Percentiles rank a stretch among this genome's conserved stretches.
phyloP scores from a whole-genome alignment of 495 filamentous ascomycete genomes.

The Talaromyces proteolyticus region DNA sequence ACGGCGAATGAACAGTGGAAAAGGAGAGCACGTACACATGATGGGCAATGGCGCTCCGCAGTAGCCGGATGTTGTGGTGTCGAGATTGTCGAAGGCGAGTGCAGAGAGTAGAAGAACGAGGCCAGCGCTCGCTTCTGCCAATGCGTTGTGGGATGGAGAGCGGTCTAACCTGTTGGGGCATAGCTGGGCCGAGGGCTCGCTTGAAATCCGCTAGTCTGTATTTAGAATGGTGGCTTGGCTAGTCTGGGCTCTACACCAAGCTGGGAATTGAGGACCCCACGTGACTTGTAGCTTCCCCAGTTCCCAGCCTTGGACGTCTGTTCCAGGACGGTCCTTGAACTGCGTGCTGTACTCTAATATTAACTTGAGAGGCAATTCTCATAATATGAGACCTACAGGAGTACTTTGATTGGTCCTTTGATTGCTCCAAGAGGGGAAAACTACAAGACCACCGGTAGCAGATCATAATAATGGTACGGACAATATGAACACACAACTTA shows the following conservation, averaged over 20 bases:
- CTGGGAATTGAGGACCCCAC: no score
- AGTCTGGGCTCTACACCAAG: no score
- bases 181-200: constrained; percentile 1
- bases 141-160: constrained; percentile 8
- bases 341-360: no score
- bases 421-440: no score
- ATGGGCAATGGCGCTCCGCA: constrained; percentile 42
- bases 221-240: background rate
- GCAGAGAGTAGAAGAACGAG: background rate
- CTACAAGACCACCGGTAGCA: background rate
- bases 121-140: background rate
- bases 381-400: no score
- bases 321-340: no score
- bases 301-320: no score
- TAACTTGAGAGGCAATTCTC: no score
- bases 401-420: no score
- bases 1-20: background rate
- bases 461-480: background rate
- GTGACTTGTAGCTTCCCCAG: background rate
- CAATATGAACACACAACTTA: constrained; percentile 33
- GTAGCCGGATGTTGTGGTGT: constrained; percentile 8
- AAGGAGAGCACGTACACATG: constrained; percentile 47
- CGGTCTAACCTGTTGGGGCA: constrained; percentile 5
- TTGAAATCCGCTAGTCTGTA: constrained; percentile 1
- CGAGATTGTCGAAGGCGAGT: constrained; percentile 10